Percentiles rank a stretch among this genome's conserved stretches.
phyloP scores from a whole-genome alignment of 2,329 filamentous ascomycete species.

The Delphinella strobiligena region DNA sequence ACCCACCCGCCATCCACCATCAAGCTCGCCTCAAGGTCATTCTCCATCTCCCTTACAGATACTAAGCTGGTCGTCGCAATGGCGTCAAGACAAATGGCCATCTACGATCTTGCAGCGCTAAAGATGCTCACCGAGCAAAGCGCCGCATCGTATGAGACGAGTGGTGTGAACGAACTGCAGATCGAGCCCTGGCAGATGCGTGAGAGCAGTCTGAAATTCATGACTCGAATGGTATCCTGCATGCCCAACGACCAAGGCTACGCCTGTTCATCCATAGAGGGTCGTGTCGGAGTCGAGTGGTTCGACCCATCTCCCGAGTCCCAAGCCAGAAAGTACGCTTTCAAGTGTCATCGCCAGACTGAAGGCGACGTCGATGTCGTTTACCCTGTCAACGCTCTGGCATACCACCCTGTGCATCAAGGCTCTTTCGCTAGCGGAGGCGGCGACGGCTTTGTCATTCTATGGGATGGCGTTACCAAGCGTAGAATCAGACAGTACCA shows the following conservation, averaged over 20 bases:
- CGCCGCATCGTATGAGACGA: slow-evolving; percentile 10
- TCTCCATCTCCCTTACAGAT: slow-evolving; percentile 65
- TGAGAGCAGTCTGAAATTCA: slow-evolving; percentile 90
- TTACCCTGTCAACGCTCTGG: slow-evolving; percentile 80
- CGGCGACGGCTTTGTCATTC: slow-evolving; percentile 78
- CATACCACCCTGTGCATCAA: slow-evolving; percentile 63
- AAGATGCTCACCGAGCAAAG: slow-evolving; percentile 41
- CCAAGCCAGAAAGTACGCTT: slow-evolving; percentile 90
- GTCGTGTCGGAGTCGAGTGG: slow-evolving; percentile 93
- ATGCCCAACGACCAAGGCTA: slow-evolving; percentile 97
- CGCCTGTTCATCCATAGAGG: slow-evolving; percentile 84
- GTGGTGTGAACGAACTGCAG: slow-evolving; percentile 30
- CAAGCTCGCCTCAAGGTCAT: slow-evolving; percentile 71
- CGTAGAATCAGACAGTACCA: slow-evolving; percentile 81
- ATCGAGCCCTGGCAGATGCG: slow-evolving; percentile 82
- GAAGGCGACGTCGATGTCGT: slow-evolving; percentile 59
- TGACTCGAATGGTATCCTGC: slow-evolving; percentile 83
- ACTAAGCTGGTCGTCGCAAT: slow-evolving; percentile 92
- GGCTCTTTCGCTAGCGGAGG: slow-evolving; percentile 84
- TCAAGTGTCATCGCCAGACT: slow-evolving; percentile 90
- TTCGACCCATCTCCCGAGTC: slow-evolving; percentile 82
- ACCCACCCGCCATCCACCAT: slow-evolving; percentile 49
- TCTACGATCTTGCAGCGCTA: slow-evolving; percentile 75
- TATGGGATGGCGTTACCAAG: slow-evolving; percentile 90
- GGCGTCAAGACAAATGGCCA: slow-evolving; percentile 84